These are phyloP conservation scores for Ceratocystiopsis minuta DNA, from an alignment of 2,329 filamentous ascomycete genomes.

Conservation along the genomic window DNA sequence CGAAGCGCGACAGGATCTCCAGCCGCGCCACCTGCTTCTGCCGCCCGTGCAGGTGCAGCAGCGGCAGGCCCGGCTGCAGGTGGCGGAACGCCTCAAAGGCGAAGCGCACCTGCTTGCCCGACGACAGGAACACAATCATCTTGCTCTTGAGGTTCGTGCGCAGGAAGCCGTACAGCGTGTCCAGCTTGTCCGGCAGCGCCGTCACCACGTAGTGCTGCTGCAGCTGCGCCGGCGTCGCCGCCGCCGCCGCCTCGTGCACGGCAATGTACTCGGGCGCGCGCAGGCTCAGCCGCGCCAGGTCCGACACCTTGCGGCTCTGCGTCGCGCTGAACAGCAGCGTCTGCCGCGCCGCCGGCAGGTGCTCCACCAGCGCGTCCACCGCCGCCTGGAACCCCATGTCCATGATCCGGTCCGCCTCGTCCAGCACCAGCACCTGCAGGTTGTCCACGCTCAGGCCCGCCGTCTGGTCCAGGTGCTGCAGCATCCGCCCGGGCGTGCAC, in stretches of 20 bases:
- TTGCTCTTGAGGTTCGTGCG: slow-evolving; percentile 82
- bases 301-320: slow-evolving; percentile 84
- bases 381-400: slow-evolving; percentile 91
- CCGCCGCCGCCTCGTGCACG: slow-evolving; percentile 66
- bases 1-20: slow-evolving; percentile 74
- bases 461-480: slow-evolving; percentile 92
- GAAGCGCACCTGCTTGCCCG: slow-evolving; percentile 90
- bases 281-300: slow-evolving; percentile 74
- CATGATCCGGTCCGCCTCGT: slow-evolving; percentile 92
- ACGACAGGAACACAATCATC: slow-evolving; percentile 88
- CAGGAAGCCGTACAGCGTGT: slow-evolving; percentile 85
- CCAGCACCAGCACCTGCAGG: slow-evolving; percentile 78
- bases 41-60: slow-evolving; percentile 82
- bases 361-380: slow-evolving; percentile 83
- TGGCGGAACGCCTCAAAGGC: slow-evolving; percentile 87
- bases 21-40: slow-evolving; percentile 82
- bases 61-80: slow-evolving; percentile 80
- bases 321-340: slow-evolving; percentile 93
- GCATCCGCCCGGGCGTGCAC: slow-evolving; percentile 82
- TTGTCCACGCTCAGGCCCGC: slow-evolving; percentile 79
- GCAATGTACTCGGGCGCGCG: slow-evolving; percentile 88
- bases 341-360: slow-evolving; percentile 70
- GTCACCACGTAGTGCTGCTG: slow-evolving; percentile 86
- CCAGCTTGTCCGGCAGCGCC: slow-evolving; percentile 71
- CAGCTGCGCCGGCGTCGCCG: slow-evolving; percentile 65